These are phyloP conservation scores for Phytophthora multivora DNA, from an alignment of 352 stramenopile species.

Conservation along the genomic window DNA sequence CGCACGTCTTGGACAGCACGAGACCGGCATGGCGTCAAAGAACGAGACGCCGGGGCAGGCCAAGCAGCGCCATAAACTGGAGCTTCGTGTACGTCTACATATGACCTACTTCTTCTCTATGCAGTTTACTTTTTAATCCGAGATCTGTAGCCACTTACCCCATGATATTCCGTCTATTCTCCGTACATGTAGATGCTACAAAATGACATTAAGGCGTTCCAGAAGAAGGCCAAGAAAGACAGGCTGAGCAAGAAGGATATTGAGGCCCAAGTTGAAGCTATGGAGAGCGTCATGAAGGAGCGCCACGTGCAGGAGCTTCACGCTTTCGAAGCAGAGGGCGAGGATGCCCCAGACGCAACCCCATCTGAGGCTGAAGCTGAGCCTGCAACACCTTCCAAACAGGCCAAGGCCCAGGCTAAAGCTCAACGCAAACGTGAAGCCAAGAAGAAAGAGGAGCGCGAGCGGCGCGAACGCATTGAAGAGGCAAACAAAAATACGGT, in stretches of 20 bases:
- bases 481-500: slow-evolving; percentile 82
- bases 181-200: slow-evolving; percentile 58
- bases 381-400: slow-evolving; percentile 20
- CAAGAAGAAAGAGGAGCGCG: slow-evolving; percentile 76
- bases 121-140: neutral
- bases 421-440: slow-evolving; percentile 77
- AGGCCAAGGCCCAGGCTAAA: slow-evolving; percentile 76
- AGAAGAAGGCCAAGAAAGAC: slow-evolving; percentile 89
- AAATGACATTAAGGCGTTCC: slow-evolving; percentile 77
- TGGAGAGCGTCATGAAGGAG: slow-evolving; percentile 63
- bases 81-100: slow-evolving; percentile 66
- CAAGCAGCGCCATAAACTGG: slow-evolving; percentile 89
- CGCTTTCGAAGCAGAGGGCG: slow-evolving; percentile 27
- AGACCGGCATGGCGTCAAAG: slow-evolving; percentile 48
- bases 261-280: slow-evolving; percentile 55
- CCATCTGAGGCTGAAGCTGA: slow-evolving; percentile 3
- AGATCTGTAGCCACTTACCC: neutral
- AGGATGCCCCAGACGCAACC: slow-evolving; percentile 2
- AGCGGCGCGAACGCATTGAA: slow-evolving; percentile 75
- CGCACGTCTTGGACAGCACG: neutral
- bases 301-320: slow-evolving; percentile 62
- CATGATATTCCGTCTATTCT: neutral
- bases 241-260: slow-evolving; percentile 77
- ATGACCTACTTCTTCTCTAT: neutral
- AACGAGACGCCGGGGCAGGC: slow-evolving; percentile 76